Evolutionary conservation across 345 rosid species (phyloP), one percentile per base, ranked within the genome.

Genomic region (Lepidium didymum): DNA sequence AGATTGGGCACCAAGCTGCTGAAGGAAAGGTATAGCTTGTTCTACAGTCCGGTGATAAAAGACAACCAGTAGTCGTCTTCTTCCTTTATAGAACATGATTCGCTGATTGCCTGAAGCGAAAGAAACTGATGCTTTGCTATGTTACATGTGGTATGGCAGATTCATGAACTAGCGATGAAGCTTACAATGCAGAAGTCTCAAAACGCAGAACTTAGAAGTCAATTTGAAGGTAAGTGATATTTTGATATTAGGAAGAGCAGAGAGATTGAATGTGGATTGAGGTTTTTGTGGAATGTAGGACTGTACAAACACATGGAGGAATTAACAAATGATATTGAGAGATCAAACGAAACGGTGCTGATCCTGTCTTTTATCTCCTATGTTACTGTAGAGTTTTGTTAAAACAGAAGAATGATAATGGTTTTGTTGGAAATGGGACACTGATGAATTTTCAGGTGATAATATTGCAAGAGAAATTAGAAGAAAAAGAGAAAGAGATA

Each of bases 1-100:
- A 95, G 81, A 89, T 95, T 69, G 99, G 97, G 63, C 84, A 81
- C 68, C 96, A 89, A 82, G 96, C 96, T 59, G 82, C 94, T 44
- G 99, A 91, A 81, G 99, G 99, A 77, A 90, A 89, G 96, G 97
- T 91, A 77, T 68, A 49, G 57, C 33, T 61, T 73, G 35, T 43
- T 49, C 41, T 58, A 14, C 12, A 21, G 42, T 63, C 42, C 75
- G 69, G 13, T 31, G 49, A 16, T 59, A 52, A 52, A 12, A 49
- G 37, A 25, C 31, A 40, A 4, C 31, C 51, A 27, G 38, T 40
- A 50, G 57, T 18, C 35, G 13, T 33, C 16, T 40, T 15, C 37
- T 7, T 9, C n/a, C 18, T 41, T 52, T 50, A 13, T 36, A 54
- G 3, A 14, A 53, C 10, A 64, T 35, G 8, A 40, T 58, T 33